These are phyloP conservation scores for Zymoseptoria tritici DNA, from an alignment of 2,329 filamentous ascomycete species.

Conservation along the genomic window DNA sequence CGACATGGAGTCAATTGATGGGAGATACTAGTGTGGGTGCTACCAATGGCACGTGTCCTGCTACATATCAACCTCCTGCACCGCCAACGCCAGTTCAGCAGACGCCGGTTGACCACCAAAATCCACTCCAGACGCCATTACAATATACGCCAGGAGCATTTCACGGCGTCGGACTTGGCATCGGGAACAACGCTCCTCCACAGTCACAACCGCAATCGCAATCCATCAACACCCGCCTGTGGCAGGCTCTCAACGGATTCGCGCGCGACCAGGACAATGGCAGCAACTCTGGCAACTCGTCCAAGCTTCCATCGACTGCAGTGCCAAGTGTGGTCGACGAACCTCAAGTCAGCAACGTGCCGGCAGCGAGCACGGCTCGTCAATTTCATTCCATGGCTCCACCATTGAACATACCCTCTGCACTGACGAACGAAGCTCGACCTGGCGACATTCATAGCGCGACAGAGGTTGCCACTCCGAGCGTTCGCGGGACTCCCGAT, in stretches of 20 bases:
- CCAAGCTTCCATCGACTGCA: constrained; percentile 26
- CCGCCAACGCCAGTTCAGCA: not conserved
- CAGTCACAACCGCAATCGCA: constrained; percentile 13
- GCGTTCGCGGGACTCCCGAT: constrained; percentile 36
- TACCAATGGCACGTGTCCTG: not conserved
- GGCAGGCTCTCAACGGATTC: constrained; percentile 30
- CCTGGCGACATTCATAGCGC: constrained; percentile 37
- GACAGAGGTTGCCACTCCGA: constrained; percentile 43
- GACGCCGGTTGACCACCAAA: not conserved
- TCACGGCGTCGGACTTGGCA: constrained; percentile 21
- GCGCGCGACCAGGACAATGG: constrained; percentile 28
- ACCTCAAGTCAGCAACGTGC: not conserved
- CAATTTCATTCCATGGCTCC: constrained; percentile 21
- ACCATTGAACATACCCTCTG: constrained; percentile 22
- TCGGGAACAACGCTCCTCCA: constrained; percentile 12
- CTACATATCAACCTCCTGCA: not conserved
- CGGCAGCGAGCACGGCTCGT: constrained; percentile 2
- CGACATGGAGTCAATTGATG: constrained; percentile 18
- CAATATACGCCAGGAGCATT: not conserved
- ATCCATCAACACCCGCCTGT: constrained; percentile 27
- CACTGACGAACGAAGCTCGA: constrained; percentile 9
- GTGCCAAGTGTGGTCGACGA: constrained; percentile 26
- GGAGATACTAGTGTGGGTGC: constrained; percentile 4
- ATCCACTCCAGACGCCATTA: not conserved
- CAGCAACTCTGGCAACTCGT: constrained; percentile 15